These are phyloP conservation scores for Ganoderma boninense DNA, from an alignment of 1,284 basidiomycete genomes.

Conservation along the genomic window DNA sequence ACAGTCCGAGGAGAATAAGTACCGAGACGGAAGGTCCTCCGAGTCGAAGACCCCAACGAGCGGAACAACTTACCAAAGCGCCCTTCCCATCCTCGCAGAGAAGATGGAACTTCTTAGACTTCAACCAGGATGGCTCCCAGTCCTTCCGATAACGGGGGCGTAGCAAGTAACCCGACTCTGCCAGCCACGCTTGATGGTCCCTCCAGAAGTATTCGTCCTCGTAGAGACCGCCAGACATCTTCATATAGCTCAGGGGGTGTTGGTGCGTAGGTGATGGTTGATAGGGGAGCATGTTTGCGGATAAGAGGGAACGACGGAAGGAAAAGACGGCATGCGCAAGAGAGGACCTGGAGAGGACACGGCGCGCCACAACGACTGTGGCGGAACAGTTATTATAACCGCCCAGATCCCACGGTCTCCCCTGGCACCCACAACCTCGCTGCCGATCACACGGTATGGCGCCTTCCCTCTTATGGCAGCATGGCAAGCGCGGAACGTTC, in stretches of 20 bases:
- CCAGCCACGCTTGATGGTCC: constrained; percentile 26
- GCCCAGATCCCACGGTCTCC: not conserved
- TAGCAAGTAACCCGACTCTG: constrained; percentile 27
- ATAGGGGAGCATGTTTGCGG: not conserved
- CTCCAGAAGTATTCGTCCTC: constrained; percentile 12
- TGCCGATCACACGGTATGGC: not conserved
- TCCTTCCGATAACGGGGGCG: constrained; percentile 28
- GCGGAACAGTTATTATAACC: no score
- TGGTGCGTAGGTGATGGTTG: not conserved
- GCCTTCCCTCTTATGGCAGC: not conserved
- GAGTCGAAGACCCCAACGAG: not conserved
- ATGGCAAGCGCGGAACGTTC: not conserved
- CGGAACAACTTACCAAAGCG: not conserved
- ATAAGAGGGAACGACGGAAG: not conserved
- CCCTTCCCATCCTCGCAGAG: constrained; percentile 21
- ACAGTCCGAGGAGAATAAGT: not conserved
- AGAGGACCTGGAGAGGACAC: not conserved
- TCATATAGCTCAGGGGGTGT: not conserved
- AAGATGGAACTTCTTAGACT: not conserved
- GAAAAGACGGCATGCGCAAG: not conserved
- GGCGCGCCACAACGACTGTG: not conserved
- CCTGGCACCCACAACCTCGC: not conserved
- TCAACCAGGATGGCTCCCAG: constrained; percentile 29
- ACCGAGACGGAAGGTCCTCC: not conserved
- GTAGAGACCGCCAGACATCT: not conserved